Conservation (phyloP, 2,329 filamentous ascomycete species). For the Nigrograna mackinnonii region DNA sequence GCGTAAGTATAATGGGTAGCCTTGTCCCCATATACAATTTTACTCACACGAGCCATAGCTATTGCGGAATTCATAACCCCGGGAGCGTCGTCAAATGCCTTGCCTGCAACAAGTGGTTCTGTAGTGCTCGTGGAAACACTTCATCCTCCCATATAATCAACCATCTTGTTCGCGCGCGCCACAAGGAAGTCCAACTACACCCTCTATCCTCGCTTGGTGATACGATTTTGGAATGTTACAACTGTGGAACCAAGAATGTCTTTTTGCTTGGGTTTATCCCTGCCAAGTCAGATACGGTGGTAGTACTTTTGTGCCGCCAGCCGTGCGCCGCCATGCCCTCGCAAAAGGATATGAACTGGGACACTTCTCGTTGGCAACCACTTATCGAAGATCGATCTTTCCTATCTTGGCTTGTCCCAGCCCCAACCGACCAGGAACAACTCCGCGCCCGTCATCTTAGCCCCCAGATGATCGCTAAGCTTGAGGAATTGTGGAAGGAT, state of each 20-base stretch:
- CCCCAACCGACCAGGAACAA: conserved; percentile 92
- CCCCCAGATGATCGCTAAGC: conserved; percentile 90
- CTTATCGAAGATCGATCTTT: conserved; percentile 97
- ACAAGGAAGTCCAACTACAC: conserved; percentile 98
- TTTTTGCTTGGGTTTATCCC: conserved; percentile 98
- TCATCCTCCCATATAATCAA: conserved; percentile 98
- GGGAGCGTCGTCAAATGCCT: conserved; percentile 96
- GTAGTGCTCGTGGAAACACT: conserved; percentile 93
- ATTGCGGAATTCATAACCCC: conserved; percentile 96
- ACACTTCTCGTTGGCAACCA: conserved; percentile 96
- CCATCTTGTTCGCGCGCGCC: conserved; percentile 92
- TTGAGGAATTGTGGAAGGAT: conserved; percentile 99
- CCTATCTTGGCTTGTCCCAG: conserved; percentile 86
- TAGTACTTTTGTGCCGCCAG: conserved; percentile 93
- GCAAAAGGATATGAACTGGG: conserved; percentile 99
- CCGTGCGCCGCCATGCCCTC: conserved; percentile 94
- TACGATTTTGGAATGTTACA: conserved; percentile 97
- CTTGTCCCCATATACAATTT: not conserved
- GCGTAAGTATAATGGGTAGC: conserved; percentile 61
- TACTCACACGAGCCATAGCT: too few relatives aligned
- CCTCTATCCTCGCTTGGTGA: conserved; percentile 91
- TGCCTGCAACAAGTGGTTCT: conserved; percentile 97
- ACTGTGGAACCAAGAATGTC: conserved; percentile 98
- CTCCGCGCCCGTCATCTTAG: conserved; percentile 91
- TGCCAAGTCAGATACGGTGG: conserved; percentile 96